Base-by-base conservation (phyloP, 345 rosid species). In the Mangifera indica region DNA sequence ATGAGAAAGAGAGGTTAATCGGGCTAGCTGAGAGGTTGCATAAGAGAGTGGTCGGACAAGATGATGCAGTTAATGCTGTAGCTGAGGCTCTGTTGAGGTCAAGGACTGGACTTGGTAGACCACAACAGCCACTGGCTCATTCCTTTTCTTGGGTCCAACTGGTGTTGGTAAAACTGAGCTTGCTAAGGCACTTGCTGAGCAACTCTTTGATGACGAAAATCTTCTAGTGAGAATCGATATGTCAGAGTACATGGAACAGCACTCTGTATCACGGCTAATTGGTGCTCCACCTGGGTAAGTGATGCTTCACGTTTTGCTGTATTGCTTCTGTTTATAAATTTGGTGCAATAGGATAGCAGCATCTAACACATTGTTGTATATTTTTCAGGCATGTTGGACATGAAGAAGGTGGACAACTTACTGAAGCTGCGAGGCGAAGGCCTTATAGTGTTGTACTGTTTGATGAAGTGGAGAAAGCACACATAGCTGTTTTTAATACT, bases 381-480 rank as follows among this genome's bases (percentile, higher is more conserved):
- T 34, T 14, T 56, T 60, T 32, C 76, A 92, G 96, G 72, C 91
- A 94, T 67, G 92, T 94, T 20, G 98, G 98, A 63, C 98, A 94
- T 2, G 97, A 92, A 63, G 93, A 94, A 88, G 97, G 98, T 34
- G 98, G 98, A 9, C 98, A 94, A 49, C 83, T 94, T 1, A 94
- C 98, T 0, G 98, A 94, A 62, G 97, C 97, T 26, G 97, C 92
- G 54, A 89, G 98, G 82, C 83, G 98, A 34, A 77, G 98, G 49
- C 98, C 98, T 13, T 94, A 87, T 45, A 89, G 98, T 40, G 97
- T 92, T 0, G 79, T 92, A 7, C 76, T 94, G 15, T 94, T 94
- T 58, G 98, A 94, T 68, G 97, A 92, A 83, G 98, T 92, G 62
- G 98, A 94, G 83, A 94, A 92, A 66, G 97, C 98, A 8, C 98